These are phyloP conservation scores for Puccinia triticina DNA, from an alignment of 1,284 basidiomycete genomes.

Conservation along the genomic window DNA sequence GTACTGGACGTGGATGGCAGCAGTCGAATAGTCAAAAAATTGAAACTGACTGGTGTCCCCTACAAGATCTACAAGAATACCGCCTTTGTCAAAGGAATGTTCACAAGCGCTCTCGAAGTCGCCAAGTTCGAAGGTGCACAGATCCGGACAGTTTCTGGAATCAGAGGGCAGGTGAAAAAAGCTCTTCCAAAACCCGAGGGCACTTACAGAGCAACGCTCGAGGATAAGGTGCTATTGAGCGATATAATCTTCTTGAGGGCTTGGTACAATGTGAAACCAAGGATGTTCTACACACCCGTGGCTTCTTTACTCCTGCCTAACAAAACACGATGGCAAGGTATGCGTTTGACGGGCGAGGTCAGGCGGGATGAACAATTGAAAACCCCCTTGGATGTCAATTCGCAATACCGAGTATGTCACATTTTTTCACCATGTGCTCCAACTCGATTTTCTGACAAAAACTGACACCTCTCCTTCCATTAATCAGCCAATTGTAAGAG, in stretches of 20 bases:
- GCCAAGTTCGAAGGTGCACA: slow-evolving; percentile 98
- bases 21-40: slow-evolving; percentile 94
- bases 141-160: slow-evolving; percentile 90
- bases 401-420: slow-evolving; percentile 73
- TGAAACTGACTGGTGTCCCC: slow-evolving; percentile 92
- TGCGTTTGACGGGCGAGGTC: slow-evolving; percentile 93
- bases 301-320: slow-evolving; percentile 82
- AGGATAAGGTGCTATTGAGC: slow-evolving; percentile 95
- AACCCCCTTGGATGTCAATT: slow-evolving; percentile 81
- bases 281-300: slow-evolving; percentile 95
- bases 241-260: slow-evolving; percentile 94
- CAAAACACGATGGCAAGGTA: slow-evolving; percentile 80
- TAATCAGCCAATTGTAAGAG: slow-evolving; percentile 69
- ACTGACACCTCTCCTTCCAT: not conserved
- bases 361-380: slow-evolving; percentile 79
- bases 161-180: slow-evolving; percentile 95
- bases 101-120: slow-evolving; percentile 85
- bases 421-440: not conserved
- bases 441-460: not conserved
- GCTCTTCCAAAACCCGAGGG: slow-evolving; percentile 91
- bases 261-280: slow-evolving; percentile 93
- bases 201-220: slow-evolving; percentile 92
- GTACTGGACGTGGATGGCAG: slow-evolving; percentile 90
- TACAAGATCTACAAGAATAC: slow-evolving; percentile 99
- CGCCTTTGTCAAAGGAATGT: slow-evolving; percentile 98